Conservation (phyloP, 2,329 filamentous ascomycete species). For the Exutisphaerella laricina region DNA sequence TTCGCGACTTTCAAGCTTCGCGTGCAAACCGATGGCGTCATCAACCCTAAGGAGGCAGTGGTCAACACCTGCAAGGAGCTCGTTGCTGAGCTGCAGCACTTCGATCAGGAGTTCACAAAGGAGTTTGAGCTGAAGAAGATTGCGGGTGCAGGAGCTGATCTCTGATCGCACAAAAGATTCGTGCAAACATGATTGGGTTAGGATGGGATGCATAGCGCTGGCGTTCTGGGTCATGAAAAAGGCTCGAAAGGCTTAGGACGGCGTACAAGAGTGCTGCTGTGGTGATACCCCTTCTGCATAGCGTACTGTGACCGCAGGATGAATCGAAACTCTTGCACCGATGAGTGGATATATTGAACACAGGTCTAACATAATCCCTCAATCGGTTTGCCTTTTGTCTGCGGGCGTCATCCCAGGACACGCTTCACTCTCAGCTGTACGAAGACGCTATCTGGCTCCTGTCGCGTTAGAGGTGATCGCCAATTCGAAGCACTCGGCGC, state of each 20-base stretch:
- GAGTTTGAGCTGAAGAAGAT: constrained; percentile 88
- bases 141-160: constrained; percentile 39
- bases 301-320: no score
- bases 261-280: constrained; percentile 2
- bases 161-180: constrained; percentile 12
- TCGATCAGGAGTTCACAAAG: constrained; percentile 85
- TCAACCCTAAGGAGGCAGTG: constrained; percentile 85
- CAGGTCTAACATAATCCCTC: no score
- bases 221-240: constrained; percentile 14
- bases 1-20: constrained; percentile 58
- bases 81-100: constrained; percentile 70
- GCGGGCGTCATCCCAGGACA: no score
- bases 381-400: no score
- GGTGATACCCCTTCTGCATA: no score
- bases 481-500: no score
- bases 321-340: no score
- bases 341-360: no score
- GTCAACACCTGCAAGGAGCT: constrained; percentile 74
- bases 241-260: constrained; percentile 4
- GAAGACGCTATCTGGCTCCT: no score
- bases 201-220: constrained; percentile 20
- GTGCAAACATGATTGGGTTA: constrained; percentile 1
- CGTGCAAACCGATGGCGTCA: constrained; percentile 82
- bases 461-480: no score
- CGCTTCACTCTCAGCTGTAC: no score